These are phyloP conservation scores for Aphanomyces stellatus DNA, from an alignment of 352 stramenopile genomes.

Conservation along the genomic window DNA sequence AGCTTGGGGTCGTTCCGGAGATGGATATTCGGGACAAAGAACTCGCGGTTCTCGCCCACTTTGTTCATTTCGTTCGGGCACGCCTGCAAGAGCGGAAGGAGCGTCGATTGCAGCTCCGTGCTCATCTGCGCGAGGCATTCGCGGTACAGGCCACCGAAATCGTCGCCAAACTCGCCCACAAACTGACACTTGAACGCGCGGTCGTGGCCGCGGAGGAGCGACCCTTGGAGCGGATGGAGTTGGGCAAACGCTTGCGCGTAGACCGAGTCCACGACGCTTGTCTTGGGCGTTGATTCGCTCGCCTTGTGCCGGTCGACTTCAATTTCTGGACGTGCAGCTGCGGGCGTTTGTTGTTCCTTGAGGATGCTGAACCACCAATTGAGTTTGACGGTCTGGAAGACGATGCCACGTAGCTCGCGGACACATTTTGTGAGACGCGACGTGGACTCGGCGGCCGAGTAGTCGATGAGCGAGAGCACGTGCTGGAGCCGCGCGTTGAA, in stretches of 20 bases:
- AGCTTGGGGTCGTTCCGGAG: conserved; percentile 37
- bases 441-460: conserved; percentile 47
- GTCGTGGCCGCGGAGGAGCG: conserved; percentile 67
- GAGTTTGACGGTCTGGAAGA: conserved; percentile 85
- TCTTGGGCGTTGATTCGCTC: conserved; percentile 47
- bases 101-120: conserved; percentile 72
- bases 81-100: conserved; percentile 77
- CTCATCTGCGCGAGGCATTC: conserved; percentile 85
- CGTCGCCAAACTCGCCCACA: conserved; percentile 84
- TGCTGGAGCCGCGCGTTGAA: conserved; percentile 84
- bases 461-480: conserved; percentile 78
- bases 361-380: conserved; percentile 83
- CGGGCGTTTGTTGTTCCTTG: conserved; percentile 78
- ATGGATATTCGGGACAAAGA: conserved; percentile 71
- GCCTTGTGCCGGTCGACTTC: conserved; percentile 77
- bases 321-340: conserved; percentile 68
- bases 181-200: conserved; percentile 90
- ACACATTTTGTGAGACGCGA: conserved; percentile 55
- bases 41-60: conserved; percentile 85
- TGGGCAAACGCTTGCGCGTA: conserved; percentile 85
- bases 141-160: conserved; percentile 86
- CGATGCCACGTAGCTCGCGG: conserved; percentile 48
- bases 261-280: conserved; percentile 57
- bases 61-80: conserved; percentile 82
- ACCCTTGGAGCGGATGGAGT: conserved; percentile 76